A percentile compares a stretch with the other conserved stretches of the same genome.
phyloP scores from a whole-genome alignment of 2,329 filamentous ascomycete species.

The Neoarthrinium moseri region DNA sequence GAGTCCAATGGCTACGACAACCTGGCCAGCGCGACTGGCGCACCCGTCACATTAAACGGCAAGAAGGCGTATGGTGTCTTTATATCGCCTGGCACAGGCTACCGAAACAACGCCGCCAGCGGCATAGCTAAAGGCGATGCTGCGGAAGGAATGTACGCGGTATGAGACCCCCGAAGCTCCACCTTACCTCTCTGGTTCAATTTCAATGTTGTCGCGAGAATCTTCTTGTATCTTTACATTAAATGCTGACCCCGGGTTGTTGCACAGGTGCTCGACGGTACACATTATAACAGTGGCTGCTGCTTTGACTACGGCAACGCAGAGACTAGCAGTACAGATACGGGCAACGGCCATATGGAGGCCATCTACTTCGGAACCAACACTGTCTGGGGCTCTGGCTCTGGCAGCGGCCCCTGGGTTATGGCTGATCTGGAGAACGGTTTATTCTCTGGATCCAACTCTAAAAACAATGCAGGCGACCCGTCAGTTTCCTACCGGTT shows the following conservation, averaged over 20 bases:
- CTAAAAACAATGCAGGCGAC: constrained; percentile 47
- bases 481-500: constrained; percentile 55
- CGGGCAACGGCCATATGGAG: constrained; percentile 67
- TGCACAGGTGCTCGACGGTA: constrained; percentile 60
- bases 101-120: constrained; percentile 55
- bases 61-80: constrained; percentile 65
- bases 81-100: constrained; percentile 59
- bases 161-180: too few relatives aligned
- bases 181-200: too few relatives aligned
- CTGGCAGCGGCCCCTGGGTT: constrained; percentile 62
- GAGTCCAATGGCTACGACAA: constrained; percentile 58
- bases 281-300: constrained; percentile 56
- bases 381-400: constrained; percentile 54
- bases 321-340: constrained; percentile 49
- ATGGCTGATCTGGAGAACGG: constrained; percentile 71
- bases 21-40: constrained; percentile 56
- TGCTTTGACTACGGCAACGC: constrained; percentile 60
- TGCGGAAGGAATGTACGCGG: constrained; percentile 59
- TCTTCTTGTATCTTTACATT: too few relatives aligned
- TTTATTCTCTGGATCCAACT: constrained; percentile 55
- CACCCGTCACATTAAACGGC: constrained; percentile 60
- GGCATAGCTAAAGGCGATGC: constrained; percentile 55
- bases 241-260: too few relatives aligned
- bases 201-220: too few relatives aligned
- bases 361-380: constrained; percentile 63